phyloP scores from a whole-genome alignment of 2,329 filamentous ascomycete genomes.

The Pseudopyricularia cyperi region DNA sequence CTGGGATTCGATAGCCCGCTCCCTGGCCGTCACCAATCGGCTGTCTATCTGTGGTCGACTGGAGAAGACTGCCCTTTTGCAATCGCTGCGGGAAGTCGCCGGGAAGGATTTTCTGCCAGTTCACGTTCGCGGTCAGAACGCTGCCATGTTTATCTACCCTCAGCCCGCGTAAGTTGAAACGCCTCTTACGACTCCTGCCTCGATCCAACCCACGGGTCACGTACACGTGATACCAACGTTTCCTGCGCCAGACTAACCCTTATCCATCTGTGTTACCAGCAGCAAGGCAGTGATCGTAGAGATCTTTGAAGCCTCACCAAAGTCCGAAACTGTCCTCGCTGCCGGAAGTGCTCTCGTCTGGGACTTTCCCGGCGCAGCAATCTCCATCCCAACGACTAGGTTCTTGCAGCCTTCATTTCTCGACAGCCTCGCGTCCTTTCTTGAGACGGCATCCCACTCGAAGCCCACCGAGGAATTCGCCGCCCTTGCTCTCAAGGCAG shows the following conservation, averaged over 20 bases:
- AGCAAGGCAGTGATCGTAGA: constrained; percentile 27
- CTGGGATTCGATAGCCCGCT: neutral
- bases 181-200: too few species aligned
- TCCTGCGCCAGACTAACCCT: neutral
- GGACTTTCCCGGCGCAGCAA: constrained; percentile 44
- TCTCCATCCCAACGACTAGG: constrained; percentile 25
- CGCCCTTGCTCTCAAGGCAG: constrained; percentile 37
- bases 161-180: constrained; percentile 12
- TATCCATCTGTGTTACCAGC: neutral
- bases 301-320: constrained; percentile 45
- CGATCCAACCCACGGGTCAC: neutral
- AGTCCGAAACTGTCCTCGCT: constrained; percentile 36
- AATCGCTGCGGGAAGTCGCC: neutral
- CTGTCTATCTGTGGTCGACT: neutral
- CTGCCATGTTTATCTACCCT: constrained; percentile 16
- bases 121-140: constrained; percentile 14
- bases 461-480: constrained; percentile 41
- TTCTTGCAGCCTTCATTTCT: constrained; percentile 26
- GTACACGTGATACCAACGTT: neutral
- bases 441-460: constrained; percentile 37
- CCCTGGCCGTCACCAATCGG: neutral
- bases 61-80: neutral
- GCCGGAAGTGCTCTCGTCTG: constrained; percentile 38
- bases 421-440: constrained; percentile 31
- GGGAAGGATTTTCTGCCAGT: constrained; percentile 1